These are phyloP conservation scores for Nicotiana paniculata DNA, from an alignment of 257 asterid genomes.

Conservation along the genomic window DNA sequence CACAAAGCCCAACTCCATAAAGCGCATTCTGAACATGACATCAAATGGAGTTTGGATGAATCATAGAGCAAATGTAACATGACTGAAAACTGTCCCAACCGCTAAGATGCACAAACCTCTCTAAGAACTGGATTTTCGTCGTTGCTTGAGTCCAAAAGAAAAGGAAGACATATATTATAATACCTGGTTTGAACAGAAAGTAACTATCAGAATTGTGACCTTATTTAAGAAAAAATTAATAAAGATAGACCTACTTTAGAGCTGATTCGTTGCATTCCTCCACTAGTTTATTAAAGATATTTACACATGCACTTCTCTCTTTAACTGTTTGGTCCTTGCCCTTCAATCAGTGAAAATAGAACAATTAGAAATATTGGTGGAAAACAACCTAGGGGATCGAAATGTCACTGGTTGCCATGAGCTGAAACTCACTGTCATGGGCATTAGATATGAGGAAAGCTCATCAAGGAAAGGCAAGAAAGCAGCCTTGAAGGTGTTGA, in stretches of 20 bases:
- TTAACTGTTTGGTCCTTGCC: slow-evolving; percentile 83
- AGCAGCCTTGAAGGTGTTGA: slow-evolving; percentile 71
- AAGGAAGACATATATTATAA: slow-evolving; percentile 78
- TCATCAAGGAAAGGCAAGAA: slow-evolving; percentile 93
- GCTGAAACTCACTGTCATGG: slow-evolving; percentile 77
- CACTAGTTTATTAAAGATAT: slow-evolving; percentile 86
- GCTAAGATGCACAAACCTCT: slow-evolving; percentile 44
- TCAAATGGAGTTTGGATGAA: slow-evolving; percentile 3
- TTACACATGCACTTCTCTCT: slow-evolving; percentile 86
- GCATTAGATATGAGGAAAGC: slow-evolving; percentile 69
- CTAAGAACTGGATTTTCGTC: slow-evolving; percentile 78
- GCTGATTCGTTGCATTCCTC: slow-evolving; percentile 88
- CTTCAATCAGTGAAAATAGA: slow-evolving; percentile 16
- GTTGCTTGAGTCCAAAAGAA: slow-evolving; percentile 89
- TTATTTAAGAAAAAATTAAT: slow-evolving; percentile 1
- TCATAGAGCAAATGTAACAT: too few relatives aligned
- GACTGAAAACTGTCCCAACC: too few relatives aligned
- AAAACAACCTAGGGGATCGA: neutral
- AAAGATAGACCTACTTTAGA: slow-evolving; percentile 42
- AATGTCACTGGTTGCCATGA: neutral
- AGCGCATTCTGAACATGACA: slow-evolving; percentile 68
- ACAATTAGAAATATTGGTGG: neutral
- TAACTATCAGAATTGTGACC: neutral
- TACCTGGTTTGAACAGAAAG: slow-evolving; percentile 43
- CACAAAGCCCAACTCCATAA: slow-evolving; percentile 88